A percentile compares a stretch with the other conserved stretches of the same genome.
These are phyloP conservation scores for Lophiotrema nucula DNA, from an alignment of 495 filamentous ascomycete genomes.

Conservation along the genomic window DNA sequence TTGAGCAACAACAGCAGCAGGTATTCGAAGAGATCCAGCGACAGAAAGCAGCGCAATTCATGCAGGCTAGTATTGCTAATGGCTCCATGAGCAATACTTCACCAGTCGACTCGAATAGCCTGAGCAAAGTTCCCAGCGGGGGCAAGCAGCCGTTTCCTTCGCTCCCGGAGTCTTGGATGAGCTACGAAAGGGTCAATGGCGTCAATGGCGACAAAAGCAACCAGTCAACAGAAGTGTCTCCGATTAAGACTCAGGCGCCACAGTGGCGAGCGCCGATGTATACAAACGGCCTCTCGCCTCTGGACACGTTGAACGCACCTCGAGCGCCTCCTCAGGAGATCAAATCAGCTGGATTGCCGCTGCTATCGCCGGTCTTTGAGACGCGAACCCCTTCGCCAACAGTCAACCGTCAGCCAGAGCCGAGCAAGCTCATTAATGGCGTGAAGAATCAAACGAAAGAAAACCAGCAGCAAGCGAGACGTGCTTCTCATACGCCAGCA, in stretches of 20 bases:
- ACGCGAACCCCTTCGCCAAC: slow-evolving; percentile 49
- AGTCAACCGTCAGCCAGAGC: slow-evolving; percentile 31
- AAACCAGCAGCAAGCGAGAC: slow-evolving; percentile 16
- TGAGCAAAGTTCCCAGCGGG: slow-evolving; percentile 16
- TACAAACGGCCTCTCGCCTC: slow-evolving; percentile 13
- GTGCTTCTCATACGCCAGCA: slow-evolving; percentile 39
- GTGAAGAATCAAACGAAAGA: slow-evolving; percentile 22
- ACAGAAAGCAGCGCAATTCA: slow-evolving; percentile 17
- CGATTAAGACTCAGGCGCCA: slow-evolving; percentile 15
- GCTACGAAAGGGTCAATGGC: slow-evolving; percentile 7
- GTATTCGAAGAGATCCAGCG: slow-evolving; percentile 22
- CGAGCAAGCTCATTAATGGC: slow-evolving; percentile 11
- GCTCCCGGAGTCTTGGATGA: slow-evolving; percentile 22
- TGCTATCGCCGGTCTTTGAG: slow-evolving; percentile 50
- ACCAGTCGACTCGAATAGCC: slow-evolving; percentile 7
- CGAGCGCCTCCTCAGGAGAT: slow-evolving; percentile 30
- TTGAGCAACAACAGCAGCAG: slow-evolving; percentile 25
- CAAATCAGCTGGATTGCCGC: slow-evolving; percentile 31
- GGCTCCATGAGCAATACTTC: slow-evolving; percentile 8
- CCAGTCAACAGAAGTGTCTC: slow-evolving; percentile 20
- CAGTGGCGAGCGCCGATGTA: slow-evolving; percentile 19
- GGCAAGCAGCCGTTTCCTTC: slow-evolving; percentile 17
- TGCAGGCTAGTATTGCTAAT: slow-evolving; percentile 15
- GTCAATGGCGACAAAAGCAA: slow-evolving; percentile 7
- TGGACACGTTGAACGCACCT: slow-evolving; percentile 24